Evolutionary conservation across 805 yeast genomes (phyloP).

Genomic region (Lipomyces yamanashiensis): DNA sequence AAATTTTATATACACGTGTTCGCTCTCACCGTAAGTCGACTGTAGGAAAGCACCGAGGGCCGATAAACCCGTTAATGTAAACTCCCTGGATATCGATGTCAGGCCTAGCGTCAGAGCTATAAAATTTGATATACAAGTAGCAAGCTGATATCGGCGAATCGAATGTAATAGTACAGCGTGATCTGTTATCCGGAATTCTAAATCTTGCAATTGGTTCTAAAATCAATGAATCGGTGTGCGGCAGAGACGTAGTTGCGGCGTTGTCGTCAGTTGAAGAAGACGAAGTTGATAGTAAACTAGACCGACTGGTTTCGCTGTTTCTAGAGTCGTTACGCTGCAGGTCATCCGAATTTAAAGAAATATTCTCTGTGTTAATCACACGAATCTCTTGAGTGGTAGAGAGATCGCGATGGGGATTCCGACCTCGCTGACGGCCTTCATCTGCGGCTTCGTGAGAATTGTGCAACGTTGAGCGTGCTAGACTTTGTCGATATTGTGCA

Average conservation of each 20-base stretch:
- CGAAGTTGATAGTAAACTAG: background rate
- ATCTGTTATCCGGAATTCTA: slow-evolving; percentile 28
- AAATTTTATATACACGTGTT: background rate
- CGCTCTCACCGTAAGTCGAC: slow-evolving; percentile 18
- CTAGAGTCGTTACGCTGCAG: slow-evolving; percentile 1
- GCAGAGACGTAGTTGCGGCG: slow-evolving; percentile 11
- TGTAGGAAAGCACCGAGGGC: slow-evolving; percentile 31
- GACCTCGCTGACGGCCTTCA: background rate
- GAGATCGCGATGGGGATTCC: background rate
- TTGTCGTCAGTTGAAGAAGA: background rate
- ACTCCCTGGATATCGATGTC: slow-evolving; percentile 45
- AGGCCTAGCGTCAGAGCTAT: slow-evolving; percentile 31
- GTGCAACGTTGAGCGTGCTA: slow-evolving; percentile 1
- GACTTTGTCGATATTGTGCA: slow-evolving; percentile 3
- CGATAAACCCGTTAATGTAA: slow-evolving; percentile 43
- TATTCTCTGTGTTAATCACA: slow-evolving; percentile 29
- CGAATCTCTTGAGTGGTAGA: slow-evolving; percentile 10
- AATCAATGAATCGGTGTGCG: slow-evolving; percentile 27
- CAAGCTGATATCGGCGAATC: slow-evolving; percentile 33
- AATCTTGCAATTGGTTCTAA: slow-evolving; percentile 31
- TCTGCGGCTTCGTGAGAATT: background rate
- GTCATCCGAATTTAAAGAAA: slow-evolving; percentile 4
- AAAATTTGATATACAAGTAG: slow-evolving; percentile 34
- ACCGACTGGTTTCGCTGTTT: background rate
- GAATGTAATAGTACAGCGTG: slow-evolving; percentile 30